A percentile compares a stretch with the other conserved stretches of the same genome.
These are phyloP conservation scores for Globisporangium canariense DNA, from an alignment of 352 stramenopile species.

Conservation along the genomic window DNA sequence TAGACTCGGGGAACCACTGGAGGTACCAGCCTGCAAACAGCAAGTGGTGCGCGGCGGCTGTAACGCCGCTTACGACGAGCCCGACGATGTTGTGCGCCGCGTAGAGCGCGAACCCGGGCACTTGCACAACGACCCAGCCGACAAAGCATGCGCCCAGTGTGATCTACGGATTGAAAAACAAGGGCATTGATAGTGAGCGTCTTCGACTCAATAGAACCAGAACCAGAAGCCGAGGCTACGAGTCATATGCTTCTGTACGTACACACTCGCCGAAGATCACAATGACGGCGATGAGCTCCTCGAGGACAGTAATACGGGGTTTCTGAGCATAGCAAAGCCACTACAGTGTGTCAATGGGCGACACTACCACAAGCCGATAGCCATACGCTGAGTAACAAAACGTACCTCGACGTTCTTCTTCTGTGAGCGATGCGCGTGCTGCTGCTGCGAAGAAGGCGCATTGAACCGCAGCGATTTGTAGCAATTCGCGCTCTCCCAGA, in stretches of 20 bases:
- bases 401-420: not conserved
- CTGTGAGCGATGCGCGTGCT: not conserved
- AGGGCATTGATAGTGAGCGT: not conserved
- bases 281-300: conserved; percentile 7
- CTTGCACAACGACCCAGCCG: conserved; percentile 6
- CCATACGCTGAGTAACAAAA: not conserved
- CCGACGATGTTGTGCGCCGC: conserved; percentile 2
- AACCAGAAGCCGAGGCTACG: not conserved
- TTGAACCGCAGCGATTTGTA: not conserved
- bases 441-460: not conserved
- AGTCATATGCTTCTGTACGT: conserved; percentile 18
- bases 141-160: not conserved
- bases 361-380: no score
- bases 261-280: conserved; percentile 17
- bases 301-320: not conserved
- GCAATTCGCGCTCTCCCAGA: conserved; percentile 2
- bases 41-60: conserved; percentile 7
- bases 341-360: not conserved
- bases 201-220: not conserved
- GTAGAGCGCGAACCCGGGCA: conserved; percentile 6
- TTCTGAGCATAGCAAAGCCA: not conserved
- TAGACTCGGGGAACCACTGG: conserved; percentile 9
- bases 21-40: conserved; percentile 11
- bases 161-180: conserved; percentile 1
- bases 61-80: not conserved